Evolutionary conservation across 1,284 basidiomycete genomes (phyloP).

Genomic region (Ceratobasidium papillatum): DNA sequence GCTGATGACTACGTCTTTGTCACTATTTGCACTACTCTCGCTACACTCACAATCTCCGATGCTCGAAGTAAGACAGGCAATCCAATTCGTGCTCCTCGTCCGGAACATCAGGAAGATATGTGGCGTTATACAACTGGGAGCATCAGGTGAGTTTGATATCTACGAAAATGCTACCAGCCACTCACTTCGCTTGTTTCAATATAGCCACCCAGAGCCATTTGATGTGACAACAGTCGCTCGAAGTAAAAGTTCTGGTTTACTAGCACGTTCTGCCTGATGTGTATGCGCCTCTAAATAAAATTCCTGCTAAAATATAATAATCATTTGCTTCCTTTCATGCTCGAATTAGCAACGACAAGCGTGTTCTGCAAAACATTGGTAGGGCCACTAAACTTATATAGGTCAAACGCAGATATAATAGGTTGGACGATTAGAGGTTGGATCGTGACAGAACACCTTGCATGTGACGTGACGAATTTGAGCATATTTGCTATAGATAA

Average conservation of each 20-base stretch:
- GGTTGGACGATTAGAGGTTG: too few species aligned
- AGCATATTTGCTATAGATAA: too few species aligned
- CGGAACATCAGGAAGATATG: constrained; percentile 30
- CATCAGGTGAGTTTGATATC: constrained; percentile 15
- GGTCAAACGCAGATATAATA: too few species aligned
- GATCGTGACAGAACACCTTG: too few species aligned
- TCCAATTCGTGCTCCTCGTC: constrained; percentile 1
- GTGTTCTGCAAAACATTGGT: too few species aligned
- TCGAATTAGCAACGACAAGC: too few species aligned
- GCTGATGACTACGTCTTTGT: constrained; percentile 36
- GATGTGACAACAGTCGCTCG: constrained; percentile 12
- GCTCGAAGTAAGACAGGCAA: constrained; percentile 11
- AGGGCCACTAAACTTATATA: too few species aligned
- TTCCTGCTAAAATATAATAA: background rate
- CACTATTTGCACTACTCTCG: constrained; percentile 31
- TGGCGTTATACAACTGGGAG: constrained; percentile 38
- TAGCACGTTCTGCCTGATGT: background rate
- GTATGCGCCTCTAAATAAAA: background rate
- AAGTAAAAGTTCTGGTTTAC: background rate
- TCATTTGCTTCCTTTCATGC: too few species aligned
- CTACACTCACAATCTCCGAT: constrained; percentile 17
- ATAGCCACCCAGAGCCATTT: constrained; percentile 36
- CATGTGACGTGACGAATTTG: too few species aligned
- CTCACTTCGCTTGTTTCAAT: background rate
- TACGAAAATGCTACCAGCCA: background rate